phyloP scores from a whole-genome alignment of 1,284 basidiomycete genomes.

The Sanghuangporus weigelae region DNA sequence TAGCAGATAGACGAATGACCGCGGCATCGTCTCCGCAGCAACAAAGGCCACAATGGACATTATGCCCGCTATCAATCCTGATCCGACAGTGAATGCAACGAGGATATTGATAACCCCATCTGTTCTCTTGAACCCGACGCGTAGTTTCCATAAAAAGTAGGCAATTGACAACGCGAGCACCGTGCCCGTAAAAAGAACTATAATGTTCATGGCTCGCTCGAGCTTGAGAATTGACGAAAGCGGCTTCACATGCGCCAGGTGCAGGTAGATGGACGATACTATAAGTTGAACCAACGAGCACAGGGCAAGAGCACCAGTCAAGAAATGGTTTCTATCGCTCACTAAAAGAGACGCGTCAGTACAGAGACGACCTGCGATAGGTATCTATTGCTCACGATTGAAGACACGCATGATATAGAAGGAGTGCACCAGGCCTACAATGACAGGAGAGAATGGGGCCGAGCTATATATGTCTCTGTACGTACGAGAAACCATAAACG shows the following conservation, averaged over 20 bases:
- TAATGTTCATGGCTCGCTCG: neutral
- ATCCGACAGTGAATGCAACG: constrained; percentile 8
- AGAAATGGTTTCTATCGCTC: constrained; percentile 2
- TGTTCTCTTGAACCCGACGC: constrained; percentile 2
- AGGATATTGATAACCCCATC: constrained; percentile 5
- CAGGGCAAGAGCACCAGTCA: neutral
- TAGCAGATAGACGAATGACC: neutral
- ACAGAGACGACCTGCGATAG: neutral
- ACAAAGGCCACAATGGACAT: constrained; percentile 2
- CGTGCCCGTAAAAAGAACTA: neutral
- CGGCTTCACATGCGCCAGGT: neutral
- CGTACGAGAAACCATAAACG: neutral
- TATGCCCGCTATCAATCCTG: constrained; percentile 8
- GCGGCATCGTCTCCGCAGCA: neutral
- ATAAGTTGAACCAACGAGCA: neutral
- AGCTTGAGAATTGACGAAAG: neutral
- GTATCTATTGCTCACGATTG: neutral
- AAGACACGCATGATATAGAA: constrained; percentile 3
- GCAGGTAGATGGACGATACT: neutral
- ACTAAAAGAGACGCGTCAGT: neutral
- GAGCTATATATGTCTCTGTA: neutral
- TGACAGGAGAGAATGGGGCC: neutral
- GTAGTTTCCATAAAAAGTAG: neutral
- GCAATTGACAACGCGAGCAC: constrained; percentile 1
- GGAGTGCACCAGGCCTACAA: neutral